Percentiles rank a stretch among this genome's conserved stretches.
phyloP scores from a whole-genome alignment of 208 protist genomes.

The Leishmania martiniquensis region DNA sequence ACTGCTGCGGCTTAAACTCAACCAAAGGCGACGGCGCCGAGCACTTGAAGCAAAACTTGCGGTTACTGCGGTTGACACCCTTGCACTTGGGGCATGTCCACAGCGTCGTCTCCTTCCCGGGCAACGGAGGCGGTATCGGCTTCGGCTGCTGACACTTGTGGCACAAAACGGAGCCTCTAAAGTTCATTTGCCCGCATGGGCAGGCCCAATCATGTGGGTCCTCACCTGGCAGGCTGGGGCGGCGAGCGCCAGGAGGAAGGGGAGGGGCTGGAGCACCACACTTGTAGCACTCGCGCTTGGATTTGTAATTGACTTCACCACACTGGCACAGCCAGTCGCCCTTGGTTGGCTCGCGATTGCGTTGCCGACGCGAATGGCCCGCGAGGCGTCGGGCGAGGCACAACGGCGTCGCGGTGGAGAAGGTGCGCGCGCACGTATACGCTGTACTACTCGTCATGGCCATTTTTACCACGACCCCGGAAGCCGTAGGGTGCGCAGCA shows the following conservation, averaged over 20 bases:
- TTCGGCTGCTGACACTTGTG: constrained; percentile 89
- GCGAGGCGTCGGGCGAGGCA: constrained; percentile 61
- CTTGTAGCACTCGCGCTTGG: constrained; percentile 92
- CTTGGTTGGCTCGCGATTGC: constrained; percentile 69
- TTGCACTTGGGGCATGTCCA: constrained; percentile 90
- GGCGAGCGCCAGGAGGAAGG: constrained; percentile 84
- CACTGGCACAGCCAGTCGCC: constrained; percentile 92
- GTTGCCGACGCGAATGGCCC: constrained; percentile 24
- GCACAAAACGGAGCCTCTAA: constrained; percentile 81
- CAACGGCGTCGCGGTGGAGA: constrained; percentile 12
- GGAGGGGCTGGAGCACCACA: constrained; percentile 87
- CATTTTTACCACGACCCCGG: not conserved
- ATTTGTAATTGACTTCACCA: constrained; percentile 84
- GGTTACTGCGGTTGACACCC: constrained; percentile 70
- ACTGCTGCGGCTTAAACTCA: constrained; percentile 65
- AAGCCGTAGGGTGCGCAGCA: not conserved
- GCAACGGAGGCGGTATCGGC: constrained; percentile 71
- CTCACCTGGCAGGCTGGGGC: constrained; percentile 83
- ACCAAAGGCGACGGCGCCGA: constrained; percentile 64
- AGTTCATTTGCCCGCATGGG: constrained; percentile 93
- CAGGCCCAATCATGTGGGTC: constrained; percentile 92
- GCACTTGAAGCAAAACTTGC: constrained; percentile 91
- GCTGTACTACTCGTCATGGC: not conserved
- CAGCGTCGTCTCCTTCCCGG: constrained; percentile 78
- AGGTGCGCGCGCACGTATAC: not conserved